phyloP scores from a whole-genome alignment of 352 stramenopile genomes.

The Globisporangium megalacanthum region DNA sequence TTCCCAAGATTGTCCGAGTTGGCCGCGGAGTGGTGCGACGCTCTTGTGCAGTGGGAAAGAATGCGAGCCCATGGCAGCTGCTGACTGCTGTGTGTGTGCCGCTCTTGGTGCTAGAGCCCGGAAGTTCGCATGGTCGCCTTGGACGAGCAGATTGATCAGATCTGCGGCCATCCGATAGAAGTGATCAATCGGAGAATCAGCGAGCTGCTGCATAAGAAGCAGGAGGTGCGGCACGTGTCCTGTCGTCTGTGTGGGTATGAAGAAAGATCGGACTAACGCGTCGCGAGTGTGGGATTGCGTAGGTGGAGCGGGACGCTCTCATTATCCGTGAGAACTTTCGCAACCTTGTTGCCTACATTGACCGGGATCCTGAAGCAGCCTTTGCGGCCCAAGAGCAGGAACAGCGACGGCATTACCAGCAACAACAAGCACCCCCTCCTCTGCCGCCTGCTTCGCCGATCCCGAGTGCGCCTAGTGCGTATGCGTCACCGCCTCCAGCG shows the following conservation, averaged over 20 bases:
- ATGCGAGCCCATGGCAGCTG: neutral
- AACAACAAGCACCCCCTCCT: constrained; percentile 6
- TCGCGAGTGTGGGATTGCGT: neutral
- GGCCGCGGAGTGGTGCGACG: constrained; percentile 72
- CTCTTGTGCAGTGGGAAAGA: neutral
- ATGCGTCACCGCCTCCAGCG: constrained; percentile 14
- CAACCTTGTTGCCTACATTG: constrained; percentile 66
- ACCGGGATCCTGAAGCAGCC: constrained; percentile 43
- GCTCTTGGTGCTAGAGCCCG: constrained; percentile 32
- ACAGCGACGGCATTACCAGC: constrained; percentile 13
- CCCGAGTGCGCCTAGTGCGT: constrained; percentile 4
- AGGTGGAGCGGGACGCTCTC: constrained; percentile 77
- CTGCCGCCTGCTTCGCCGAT: neutral
- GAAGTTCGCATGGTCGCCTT: constrained; percentile 76
- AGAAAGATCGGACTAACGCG: neutral
- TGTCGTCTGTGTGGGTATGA: neutral
- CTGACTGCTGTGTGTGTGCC: neutral
- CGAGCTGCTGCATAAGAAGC: constrained; percentile 43
- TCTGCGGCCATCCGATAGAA: constrained; percentile 69
- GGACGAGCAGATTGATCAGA: constrained; percentile 82
- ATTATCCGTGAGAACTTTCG: constrained; percentile 61
- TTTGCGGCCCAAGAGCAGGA: constrained; percentile 36
- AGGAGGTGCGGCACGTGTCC: constrained; percentile 26
- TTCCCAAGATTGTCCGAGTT: constrained; percentile 93
- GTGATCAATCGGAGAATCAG: constrained; percentile 60